A percentile compares a stretch with the other conserved stretches of the same genome.
Conservation (phyloP, 495 filamentous ascomycete species). For the Xylaria cubensis region DNA sequence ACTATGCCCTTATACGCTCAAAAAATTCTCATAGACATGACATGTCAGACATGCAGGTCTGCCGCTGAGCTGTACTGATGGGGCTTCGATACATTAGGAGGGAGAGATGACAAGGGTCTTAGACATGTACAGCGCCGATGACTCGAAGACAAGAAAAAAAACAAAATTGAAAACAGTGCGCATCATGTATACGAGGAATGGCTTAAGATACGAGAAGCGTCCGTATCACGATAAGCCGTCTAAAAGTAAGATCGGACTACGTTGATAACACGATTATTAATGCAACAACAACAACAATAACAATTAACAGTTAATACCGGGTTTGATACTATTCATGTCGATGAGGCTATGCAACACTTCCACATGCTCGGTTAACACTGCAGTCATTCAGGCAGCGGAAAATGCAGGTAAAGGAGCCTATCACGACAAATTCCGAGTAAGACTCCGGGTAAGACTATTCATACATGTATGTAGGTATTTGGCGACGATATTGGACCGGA, state of each 20-base stretch:
- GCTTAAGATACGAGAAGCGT: neutral
- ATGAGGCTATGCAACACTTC: conserved; percentile 13
- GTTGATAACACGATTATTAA: neutral
- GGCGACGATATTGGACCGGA: conserved; percentile 23
- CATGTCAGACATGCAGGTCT: neutral
- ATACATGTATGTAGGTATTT: conserved; percentile 13
- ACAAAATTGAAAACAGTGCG: neutral
- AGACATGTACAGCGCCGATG: neutral
- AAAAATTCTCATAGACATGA: neutral
- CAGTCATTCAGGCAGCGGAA: conserved; percentile 3
- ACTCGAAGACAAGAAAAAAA: neutral
- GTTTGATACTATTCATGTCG: neutral
- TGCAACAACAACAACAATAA: neutral
- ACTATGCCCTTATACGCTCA: neutral
- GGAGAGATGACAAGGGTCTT: neutral
- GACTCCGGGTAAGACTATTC: conserved; percentile 8
- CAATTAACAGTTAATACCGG: neutral
- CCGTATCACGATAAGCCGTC: neutral
- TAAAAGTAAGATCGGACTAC: neutral
- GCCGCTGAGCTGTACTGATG: neutral
- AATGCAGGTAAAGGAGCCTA: conserved; percentile 15
- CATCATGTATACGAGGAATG: neutral
- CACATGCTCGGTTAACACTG: conserved; percentile 13
- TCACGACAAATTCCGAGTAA: neutral
- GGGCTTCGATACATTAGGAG: neutral